Conservation (phyloP, 352 stramenopile genomes). For the Pythium pectinolyticum region DNA sequence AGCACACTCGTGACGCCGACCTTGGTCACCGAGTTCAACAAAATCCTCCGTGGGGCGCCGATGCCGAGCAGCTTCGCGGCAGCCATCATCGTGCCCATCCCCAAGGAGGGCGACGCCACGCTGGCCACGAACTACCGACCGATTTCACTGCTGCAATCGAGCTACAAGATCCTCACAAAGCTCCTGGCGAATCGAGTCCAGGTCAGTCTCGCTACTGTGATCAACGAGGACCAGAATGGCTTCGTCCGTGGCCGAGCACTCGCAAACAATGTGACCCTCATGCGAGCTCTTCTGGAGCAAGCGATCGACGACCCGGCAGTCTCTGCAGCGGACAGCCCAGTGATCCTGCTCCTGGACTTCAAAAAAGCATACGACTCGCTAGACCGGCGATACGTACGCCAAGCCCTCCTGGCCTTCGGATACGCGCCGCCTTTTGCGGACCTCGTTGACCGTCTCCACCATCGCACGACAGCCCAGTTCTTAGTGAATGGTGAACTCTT, state of each 20-base stretch:
- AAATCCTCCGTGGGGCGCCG: neutral
- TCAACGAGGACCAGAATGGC: constrained; percentile 28
- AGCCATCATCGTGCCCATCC: constrained; percentile 22
- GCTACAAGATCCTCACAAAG: constrained; percentile 33
- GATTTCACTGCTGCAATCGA: constrained; percentile 25
- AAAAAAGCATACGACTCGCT: neutral
- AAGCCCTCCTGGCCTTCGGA: neutral
- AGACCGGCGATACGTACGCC: neutral
- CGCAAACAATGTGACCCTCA: too few species aligned
- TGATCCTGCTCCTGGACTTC: too few species aligned
- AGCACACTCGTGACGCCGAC: neutral
- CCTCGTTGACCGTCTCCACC: neutral
- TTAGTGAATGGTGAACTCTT: neutral
- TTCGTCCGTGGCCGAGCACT: constrained; percentile 20
- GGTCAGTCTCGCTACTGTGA: neutral
- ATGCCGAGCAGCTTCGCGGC: neutral
- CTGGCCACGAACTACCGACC: constrained; percentile 28
- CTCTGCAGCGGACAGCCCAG: too few species aligned
- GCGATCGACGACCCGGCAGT: too few species aligned
- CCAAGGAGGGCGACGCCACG: constrained; percentile 23
- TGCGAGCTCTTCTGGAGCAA: too few species aligned
- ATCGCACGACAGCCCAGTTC: neutral
- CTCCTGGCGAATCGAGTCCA: constrained; percentile 17
- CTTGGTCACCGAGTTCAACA: constrained; percentile 1
- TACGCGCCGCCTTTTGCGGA: neutral